phyloP scores from a whole-genome alignment of 1,284 basidiomycete genomes.

The Mrakiaceae sp. region DNA sequence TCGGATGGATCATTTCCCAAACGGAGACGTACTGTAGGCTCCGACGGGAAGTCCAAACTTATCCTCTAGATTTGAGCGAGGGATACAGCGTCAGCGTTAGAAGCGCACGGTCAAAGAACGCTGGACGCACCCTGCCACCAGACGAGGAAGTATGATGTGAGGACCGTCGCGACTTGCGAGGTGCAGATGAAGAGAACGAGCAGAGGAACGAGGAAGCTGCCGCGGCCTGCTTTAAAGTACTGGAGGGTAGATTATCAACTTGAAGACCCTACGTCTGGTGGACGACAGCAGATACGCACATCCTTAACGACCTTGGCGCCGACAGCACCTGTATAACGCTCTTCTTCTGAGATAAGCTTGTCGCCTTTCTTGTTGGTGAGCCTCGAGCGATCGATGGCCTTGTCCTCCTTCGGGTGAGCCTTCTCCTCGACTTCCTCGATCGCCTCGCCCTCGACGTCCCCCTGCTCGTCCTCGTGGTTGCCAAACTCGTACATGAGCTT shows the following conservation, averaged over 20 bases:
- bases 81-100: slow-evolving; percentile 3
- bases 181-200: slow-evolving; percentile 32
- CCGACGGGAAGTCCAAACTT: background rate
- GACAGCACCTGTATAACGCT: slow-evolving; percentile 30
- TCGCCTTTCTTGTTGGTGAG: slow-evolving; percentile 29
- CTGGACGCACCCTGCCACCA: slow-evolving; percentile 27
- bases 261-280: slow-evolving; percentile 28
- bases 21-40: background rate
- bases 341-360: slow-evolving; percentile 38
- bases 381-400: slow-evolving; percentile 31
- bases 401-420: slow-evolving; percentile 29
- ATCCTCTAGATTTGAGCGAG: background rate
- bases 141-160: slow-evolving; percentile 35
- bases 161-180: slow-evolving; percentile 35
- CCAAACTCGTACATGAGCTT: slow-evolving; percentile 47
- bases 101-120: background rate
- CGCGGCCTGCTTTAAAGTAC: slow-evolving; percentile 42
- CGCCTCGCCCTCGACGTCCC: slow-evolving; percentile 33
- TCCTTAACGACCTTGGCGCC: no score
- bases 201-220: slow-evolving; percentile 39
- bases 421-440: slow-evolving; percentile 32
- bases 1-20: background rate
- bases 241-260: slow-evolving; percentile 2
- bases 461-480: slow-evolving; percentile 40
- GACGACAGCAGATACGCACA: no score